phyloP scores from a whole-genome alignment of 164 flowering plant species.

The Stephania japonica region DNA sequence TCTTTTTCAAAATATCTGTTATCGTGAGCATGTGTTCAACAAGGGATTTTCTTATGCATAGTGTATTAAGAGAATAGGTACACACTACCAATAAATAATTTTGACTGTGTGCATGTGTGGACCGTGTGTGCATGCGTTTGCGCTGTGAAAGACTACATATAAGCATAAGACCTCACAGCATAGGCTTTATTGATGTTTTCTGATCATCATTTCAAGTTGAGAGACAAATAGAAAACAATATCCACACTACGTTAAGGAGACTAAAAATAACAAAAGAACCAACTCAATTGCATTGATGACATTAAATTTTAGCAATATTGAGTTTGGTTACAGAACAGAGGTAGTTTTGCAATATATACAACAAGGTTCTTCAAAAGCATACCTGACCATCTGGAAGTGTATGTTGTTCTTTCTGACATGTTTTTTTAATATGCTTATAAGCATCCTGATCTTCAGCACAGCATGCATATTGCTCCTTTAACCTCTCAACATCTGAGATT shows the following conservation, averaged over 20 bases:
- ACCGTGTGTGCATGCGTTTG: no score
- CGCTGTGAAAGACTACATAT: neutral
- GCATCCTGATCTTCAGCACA: slow-evolving; percentile 89
- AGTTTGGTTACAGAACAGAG: neutral
- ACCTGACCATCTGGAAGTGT: slow-evolving; percentile 99
- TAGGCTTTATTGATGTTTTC: neutral
- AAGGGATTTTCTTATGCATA: neutral
- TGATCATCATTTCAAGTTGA: neutral
- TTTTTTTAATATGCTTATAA: slow-evolving; percentile 38
- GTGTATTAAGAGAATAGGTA: neutral
- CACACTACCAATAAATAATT: neutral
- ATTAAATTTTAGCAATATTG: neutral
- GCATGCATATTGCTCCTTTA: slow-evolving; percentile 78
- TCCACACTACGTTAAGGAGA: neutral
- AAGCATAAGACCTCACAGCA: neutral
- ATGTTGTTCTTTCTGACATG: slow-evolving; percentile 61
- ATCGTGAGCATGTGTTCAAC: neutral
- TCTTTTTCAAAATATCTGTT: neutral
- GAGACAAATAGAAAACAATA: neutral
- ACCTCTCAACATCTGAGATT: slow-evolving; percentile 60
- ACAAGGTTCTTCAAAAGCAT: neutral
- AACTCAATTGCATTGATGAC: neutral
- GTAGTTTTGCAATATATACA: neutral
- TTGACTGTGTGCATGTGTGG: neutral
- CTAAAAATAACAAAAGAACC: neutral